phyloP scores from a whole-genome alignment of 495 filamentous ascomycete species.

The Chaetomium fimeti region DNA sequence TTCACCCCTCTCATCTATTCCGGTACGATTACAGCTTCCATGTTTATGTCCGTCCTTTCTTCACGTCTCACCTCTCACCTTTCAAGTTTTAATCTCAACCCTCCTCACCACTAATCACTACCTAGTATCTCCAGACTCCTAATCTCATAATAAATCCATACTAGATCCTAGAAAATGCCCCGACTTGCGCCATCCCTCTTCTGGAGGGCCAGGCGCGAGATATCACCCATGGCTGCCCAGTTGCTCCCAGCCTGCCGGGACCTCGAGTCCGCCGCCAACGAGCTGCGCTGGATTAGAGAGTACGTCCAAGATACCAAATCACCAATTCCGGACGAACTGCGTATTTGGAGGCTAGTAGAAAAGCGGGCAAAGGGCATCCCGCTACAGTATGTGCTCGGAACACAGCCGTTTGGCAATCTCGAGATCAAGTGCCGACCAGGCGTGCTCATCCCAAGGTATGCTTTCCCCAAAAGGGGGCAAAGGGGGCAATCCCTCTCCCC shows the following conservation, averaged over 20 bases:
- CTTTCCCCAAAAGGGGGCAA: too few relatives aligned
- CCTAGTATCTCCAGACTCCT: background rate
- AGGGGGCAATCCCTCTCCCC: background rate
- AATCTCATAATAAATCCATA: background rate
- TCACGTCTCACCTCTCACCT: background rate
- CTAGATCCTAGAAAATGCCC: constrained; percentile 58
- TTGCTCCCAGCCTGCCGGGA: constrained; percentile 71
- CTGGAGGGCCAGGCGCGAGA: constrained; percentile 50
- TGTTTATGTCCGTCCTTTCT: background rate
- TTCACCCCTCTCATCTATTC: too few relatives aligned
- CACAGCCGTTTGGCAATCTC: constrained; percentile 81
- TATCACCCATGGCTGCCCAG: constrained; percentile 59
- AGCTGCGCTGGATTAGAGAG: constrained; percentile 83
- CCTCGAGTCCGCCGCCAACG: constrained; percentile 64
- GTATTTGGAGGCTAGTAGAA: constrained; percentile 52
- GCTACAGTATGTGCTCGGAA: constrained; percentile 85
- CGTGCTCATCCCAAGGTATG: constrained; percentile 80
- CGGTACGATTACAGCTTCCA: too few relatives aligned
- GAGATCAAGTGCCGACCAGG: constrained; percentile 72
- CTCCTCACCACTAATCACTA: background rate
- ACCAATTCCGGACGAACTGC: constrained; percentile 17
- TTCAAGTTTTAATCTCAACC: background rate
- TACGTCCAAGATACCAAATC: constrained; percentile 37
- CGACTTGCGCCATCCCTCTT: constrained; percentile 64
- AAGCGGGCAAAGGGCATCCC: constrained; percentile 65